Evolutionary conservation across 2,329 filamentous ascomycete species (phyloP), one percentile per base, ranked within the genome.

Genomic region (Trichoderma sp.): DNA sequence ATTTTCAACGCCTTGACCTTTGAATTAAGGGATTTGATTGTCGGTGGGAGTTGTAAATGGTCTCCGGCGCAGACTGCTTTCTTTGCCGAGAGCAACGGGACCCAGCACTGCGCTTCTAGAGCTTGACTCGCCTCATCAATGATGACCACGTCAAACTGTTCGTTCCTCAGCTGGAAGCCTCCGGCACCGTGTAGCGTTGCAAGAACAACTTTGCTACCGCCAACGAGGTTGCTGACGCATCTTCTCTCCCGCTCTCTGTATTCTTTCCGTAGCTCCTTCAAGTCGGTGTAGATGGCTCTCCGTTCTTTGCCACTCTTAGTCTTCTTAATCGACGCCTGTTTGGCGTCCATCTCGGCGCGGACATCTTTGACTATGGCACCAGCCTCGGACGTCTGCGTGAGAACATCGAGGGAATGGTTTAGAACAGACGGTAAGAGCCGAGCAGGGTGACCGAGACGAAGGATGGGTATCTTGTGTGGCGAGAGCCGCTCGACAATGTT

Each of bases 61-160:
- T 99, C 96, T 59, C 96, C 96, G 1, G 96, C 96, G 71, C 97
- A 90, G 10, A 99, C 90, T 10, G 93, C 90, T 81, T 97, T 98
- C 73, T 84, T 88, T 0, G 93, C 93, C 51, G 88, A 86, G 21
- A 97, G 81, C 58, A 99, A 81, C 13, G 96, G 90, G 63, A 98
- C 94, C 96, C 96, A 99, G 81, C 94, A 97, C 79, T 98, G 95
- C 0, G 96, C 94, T 80, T 99, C 96, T 11, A 98, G 84, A 2
- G 96, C 96, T 78, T 99, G 96, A 77, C 92, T 96, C 5, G 94
- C 96, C 81, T 99, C 96, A 76, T 99, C 96, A 68, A 99, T 93
- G 70, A 99, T 90, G 32, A 99, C 92, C 5, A 97, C 91, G 78
- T 99, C 96, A 72, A 99, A 99, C 64, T 87, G 82, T 75, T 96